phyloP scores from a whole-genome alignment of 768 basidiomycete species.

The Boletus barrowsii region DNA sequence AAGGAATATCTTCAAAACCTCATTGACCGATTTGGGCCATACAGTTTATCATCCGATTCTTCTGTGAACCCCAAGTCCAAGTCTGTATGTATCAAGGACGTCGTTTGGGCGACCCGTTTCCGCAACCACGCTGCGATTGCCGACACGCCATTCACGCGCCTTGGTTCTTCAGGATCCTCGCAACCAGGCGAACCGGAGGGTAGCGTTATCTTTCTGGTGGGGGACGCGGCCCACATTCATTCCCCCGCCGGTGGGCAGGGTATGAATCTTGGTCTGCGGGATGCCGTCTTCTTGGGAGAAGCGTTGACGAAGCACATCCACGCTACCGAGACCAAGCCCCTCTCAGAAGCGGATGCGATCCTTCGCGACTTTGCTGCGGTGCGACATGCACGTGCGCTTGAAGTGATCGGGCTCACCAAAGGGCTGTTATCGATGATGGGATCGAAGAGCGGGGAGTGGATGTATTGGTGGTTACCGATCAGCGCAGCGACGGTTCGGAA shows the following conservation, averaged over 20 bases:
- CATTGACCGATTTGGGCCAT: constrained; percentile 41
- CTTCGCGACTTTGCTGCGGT: constrained; percentile 35
- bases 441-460: constrained; percentile 7
- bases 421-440: constrained; percentile 25
- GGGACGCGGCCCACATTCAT: constrained; percentile 53
- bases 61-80: constrained; percentile 32
- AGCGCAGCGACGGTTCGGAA: constrained; percentile 27
- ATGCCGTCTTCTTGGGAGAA: constrained; percentile 46
- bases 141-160: constrained; percentile 36
- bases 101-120: constrained; percentile 48
- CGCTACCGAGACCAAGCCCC: constrained; percentile 6
- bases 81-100: constrained; percentile 35
- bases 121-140: constrained; percentile 46
- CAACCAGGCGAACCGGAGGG: constrained; percentile 10
- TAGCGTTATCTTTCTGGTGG: constrained; percentile 31
- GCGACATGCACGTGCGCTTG: constrained; percentile 40
- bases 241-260: constrained; percentile 57
- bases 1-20: constrained; percentile 44
- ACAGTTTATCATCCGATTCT: constrained; percentile 35
- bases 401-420: constrained; percentile 43
- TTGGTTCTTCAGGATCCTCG: constrained; percentile 9
- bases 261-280: constrained; percentile 57
- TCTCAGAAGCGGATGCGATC: constrained; percentile 29
- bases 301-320: constrained; percentile 37
- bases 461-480: constrained; percentile 29